phyloP scores from a whole-genome alignment of 2,329 filamentous ascomycete species.

The Davidsoniella neocaledoniae region DNA sequence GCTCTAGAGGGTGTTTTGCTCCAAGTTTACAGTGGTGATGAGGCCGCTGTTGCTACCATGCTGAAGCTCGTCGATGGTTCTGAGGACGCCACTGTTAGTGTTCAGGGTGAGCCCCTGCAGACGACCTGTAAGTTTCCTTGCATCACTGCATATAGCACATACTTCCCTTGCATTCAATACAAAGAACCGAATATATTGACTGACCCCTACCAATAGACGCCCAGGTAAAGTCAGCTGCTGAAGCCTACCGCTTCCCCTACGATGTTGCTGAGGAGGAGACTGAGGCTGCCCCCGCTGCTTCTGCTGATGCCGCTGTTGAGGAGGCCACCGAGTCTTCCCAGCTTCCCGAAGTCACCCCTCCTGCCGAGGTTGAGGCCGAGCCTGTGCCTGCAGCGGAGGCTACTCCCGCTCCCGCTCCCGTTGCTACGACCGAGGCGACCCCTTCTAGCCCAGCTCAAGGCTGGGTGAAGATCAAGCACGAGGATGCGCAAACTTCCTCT shows the following conservation, averaged over 20 bases:
- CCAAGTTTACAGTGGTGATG: slow-evolving; percentile 63
- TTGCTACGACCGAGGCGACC: not conserved
- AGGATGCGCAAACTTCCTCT: slow-evolving; percentile 16
- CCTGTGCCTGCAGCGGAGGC: not conserved
- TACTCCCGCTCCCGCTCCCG: not conserved
- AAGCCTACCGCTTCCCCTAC: slow-evolving; percentile 33
- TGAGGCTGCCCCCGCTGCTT: slow-evolving; percentile 14
- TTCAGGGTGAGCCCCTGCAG: slow-evolving; percentile 45
- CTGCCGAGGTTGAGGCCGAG: not conserved
- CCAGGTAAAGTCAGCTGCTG: slow-evolving; percentile 26
- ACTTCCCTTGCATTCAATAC: slow-evolving; percentile 12
- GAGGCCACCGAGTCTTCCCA: not conserved
- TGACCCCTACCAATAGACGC: slow-evolving; percentile 17
- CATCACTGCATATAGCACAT: not conserved
- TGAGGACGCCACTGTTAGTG: slow-evolving; percentile 47
- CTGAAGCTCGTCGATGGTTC: slow-evolving; percentile 60
- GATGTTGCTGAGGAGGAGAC: slow-evolving; percentile 17
- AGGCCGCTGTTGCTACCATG: slow-evolving; percentile 56
- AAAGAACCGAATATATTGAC: slow-evolving; percentile 14
- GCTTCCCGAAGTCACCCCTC: not conserved
- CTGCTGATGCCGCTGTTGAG: not conserved
- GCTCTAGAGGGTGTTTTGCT: slow-evolving; percentile 68
- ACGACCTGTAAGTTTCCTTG: slow-evolving; percentile 48
- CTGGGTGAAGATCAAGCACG: slow-evolving; percentile 8
- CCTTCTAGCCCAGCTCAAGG: slow-evolving; percentile 6